A percentile compares a stretch with the other conserved stretches of the same genome.
These are phyloP conservation scores for Inga leiocalycina DNA, from an alignment of 306 rosid species.

Conservation along the genomic window DNA sequence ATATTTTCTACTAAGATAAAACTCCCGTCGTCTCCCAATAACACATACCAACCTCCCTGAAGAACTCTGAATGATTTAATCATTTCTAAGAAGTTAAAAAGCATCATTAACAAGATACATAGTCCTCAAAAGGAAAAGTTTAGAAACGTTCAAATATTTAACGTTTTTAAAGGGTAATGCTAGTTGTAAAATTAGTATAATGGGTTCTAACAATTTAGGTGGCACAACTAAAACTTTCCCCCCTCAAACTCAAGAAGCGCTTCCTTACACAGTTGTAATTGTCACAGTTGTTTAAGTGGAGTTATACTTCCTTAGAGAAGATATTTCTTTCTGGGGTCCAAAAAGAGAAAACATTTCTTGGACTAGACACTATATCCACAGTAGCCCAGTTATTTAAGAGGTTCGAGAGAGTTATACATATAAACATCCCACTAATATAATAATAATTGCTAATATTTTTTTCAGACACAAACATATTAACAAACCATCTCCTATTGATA, in stretches of 20 bases:
- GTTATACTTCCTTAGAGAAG: constrained; percentile 12
- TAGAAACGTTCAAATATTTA: background rate
- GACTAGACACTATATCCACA: constrained; percentile 15
- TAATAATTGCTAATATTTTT: background rate
- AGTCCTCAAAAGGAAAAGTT: background rate
- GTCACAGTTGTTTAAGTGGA: constrained; percentile 4
- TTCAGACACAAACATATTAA: constrained; percentile 9
- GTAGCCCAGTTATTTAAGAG: constrained; percentile 3
- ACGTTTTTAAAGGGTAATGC: background rate
- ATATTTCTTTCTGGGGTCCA: background rate
- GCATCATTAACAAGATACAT: constrained; percentile 8
- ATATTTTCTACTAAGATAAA: constrained; percentile 9
- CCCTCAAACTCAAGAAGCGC: background rate
- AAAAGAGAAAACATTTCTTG: background rate
- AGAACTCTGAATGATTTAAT: background rate
- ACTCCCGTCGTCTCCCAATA: background rate
- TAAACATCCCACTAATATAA: background rate
- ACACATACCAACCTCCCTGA: background rate
- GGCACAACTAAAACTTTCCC: constrained; percentile 13
- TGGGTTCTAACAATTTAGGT: background rate
- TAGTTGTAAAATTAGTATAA: background rate
- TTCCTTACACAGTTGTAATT: background rate
- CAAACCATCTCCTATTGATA: constrained; percentile 15
- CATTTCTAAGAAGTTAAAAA: constrained; percentile 15
- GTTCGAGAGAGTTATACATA: background rate